Percentiles rank a stretch among this genome's conserved stretches.
Conservation (phyloP, 129 eudicot species). For the Arctium lappa region DNA sequence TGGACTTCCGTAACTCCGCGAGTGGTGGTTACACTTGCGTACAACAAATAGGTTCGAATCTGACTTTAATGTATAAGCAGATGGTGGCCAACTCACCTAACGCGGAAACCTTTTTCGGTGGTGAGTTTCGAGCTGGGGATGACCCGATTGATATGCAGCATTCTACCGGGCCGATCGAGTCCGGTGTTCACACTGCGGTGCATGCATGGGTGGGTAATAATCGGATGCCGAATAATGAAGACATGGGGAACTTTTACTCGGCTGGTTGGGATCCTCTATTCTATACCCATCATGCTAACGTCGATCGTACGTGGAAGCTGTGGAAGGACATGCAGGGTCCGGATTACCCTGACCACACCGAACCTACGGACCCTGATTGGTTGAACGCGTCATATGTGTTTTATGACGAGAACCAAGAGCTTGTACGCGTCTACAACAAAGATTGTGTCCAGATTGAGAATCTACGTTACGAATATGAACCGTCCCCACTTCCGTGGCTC, state of each 20-base stretch:
- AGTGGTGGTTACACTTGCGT: background rate
- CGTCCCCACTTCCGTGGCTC: constrained; percentile 34
- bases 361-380: constrained; percentile 36
- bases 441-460: constrained; percentile 23
- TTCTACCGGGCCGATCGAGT: constrained; percentile 30
- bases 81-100: constrained; percentile 18
- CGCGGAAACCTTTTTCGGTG: constrained; percentile 28
- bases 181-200: constrained; percentile 16
- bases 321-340: constrained; percentile 19
- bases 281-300: constrained; percentile 40
- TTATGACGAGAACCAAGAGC: constrained; percentile 49
- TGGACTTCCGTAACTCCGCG: background rate
- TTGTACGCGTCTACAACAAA: constrained; percentile 37
- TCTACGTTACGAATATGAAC: constrained; percentile 32
- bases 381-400: constrained; percentile 38
- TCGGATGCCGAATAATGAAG: constrained; percentile 15
- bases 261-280: constrained; percentile 44
- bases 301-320: constrained; percentile 38
- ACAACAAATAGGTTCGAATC: constrained; percentile 6
- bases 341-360: constrained; percentile 9
- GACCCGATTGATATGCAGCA: background rate
- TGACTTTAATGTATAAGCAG: constrained; percentile 28
- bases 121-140: constrained; percentile 23
- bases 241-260: constrained; percentile 51
- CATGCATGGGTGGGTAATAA: constrained; percentile 38